Conservation (phyloP, 2,329 filamentous ascomycete genomes). For the Arthroderma sp. region DNA sequence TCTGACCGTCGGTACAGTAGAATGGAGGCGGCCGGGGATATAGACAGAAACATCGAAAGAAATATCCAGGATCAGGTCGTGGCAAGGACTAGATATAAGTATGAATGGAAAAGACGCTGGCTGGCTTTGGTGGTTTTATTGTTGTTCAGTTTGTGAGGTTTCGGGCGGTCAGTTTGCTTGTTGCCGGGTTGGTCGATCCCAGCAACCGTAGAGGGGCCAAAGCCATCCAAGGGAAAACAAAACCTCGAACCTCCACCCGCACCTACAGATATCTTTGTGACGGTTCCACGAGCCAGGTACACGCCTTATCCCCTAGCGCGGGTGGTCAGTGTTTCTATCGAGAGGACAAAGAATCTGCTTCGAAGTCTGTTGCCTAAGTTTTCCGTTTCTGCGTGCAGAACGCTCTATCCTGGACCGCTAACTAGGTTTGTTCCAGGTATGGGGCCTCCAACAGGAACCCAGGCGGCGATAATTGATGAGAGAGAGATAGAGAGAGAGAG, state of each 20-base stretch:
- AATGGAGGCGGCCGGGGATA: neutral
- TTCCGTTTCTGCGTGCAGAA: slow-evolving; percentile 3
- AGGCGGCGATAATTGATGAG: neutral
- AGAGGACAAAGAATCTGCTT: neutral
- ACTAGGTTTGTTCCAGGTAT: neutral
- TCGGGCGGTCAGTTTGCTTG: neutral
- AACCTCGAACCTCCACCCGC: neutral
- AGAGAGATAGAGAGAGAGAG: neutral
- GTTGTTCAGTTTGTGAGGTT: neutral
- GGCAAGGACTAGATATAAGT: too few relatives aligned
- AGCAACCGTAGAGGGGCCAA: neutral
- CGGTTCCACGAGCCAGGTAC: slow-evolving; percentile 8
- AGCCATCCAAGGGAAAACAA: too few relatives aligned
- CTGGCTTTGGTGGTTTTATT: neutral
- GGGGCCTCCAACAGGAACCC: neutral
- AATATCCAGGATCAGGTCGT: too few relatives aligned
- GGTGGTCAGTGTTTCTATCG: too few relatives aligned
- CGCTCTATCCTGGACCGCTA: neutral
- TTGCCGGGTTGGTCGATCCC: neutral
- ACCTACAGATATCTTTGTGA: neutral
- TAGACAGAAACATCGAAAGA: slow-evolving; percentile 1
- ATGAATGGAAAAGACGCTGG: too few relatives aligned
- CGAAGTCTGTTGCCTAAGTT: neutral
- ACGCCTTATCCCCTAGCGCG: slow-evolving; percentile 4
- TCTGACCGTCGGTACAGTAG: neutral